Evolutionary conservation across 805 yeast species (phyloP).

Genomic region (Candida berthetii): DNA sequence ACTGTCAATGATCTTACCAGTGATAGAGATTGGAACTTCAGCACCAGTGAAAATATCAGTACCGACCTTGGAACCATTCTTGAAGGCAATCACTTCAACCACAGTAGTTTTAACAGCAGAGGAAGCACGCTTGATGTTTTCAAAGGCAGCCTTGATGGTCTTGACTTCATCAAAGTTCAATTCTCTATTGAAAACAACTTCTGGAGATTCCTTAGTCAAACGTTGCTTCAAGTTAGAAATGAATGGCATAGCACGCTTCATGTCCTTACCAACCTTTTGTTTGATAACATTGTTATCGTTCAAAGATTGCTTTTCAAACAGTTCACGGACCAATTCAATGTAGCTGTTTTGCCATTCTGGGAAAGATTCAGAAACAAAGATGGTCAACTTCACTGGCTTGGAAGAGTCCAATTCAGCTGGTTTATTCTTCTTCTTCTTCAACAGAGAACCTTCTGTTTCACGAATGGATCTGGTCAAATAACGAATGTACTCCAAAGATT

Average conservation of each 20-base stretch:
- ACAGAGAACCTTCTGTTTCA: slow-evolving; percentile 83
- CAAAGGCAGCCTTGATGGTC: slow-evolving; percentile 49
- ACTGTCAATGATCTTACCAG: slow-evolving; percentile 66
- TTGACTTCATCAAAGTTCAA: slow-evolving; percentile 75
- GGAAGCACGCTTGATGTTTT: slow-evolving; percentile 57
- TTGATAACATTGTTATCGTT: slow-evolving; percentile 61
- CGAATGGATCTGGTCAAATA: slow-evolving; percentile 76
- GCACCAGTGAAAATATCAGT: slow-evolving; percentile 63
- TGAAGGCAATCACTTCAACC: slow-evolving; percentile 55
- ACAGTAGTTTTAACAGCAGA: slow-evolving; percentile 49
- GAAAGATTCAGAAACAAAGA: slow-evolving; percentile 75
- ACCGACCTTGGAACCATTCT: slow-evolving; percentile 59
- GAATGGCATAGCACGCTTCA: slow-evolving; percentile 98
- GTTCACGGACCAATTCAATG: slow-evolving; percentile 70
- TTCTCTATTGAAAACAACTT: slow-evolving; percentile 83
- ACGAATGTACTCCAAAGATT: slow-evolving; percentile 77
- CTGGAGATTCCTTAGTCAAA: slow-evolving; percentile 62
- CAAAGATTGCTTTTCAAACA: slow-evolving; percentile 58
- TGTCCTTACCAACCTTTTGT: slow-evolving; percentile 73
- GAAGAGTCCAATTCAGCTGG: slow-evolving; percentile 67
- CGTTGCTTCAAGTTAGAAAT: slow-evolving; percentile 82
- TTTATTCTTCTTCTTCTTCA: slow-evolving; percentile 85
- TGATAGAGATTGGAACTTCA: slow-evolving; percentile 52
- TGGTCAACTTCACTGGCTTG: slow-evolving; percentile 65
- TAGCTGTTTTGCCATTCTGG: slow-evolving; percentile 90